These are phyloP conservation scores for Kuraishia hungarica DNA, from an alignment of 805 yeast genomes.

Conservation along the genomic window DNA sequence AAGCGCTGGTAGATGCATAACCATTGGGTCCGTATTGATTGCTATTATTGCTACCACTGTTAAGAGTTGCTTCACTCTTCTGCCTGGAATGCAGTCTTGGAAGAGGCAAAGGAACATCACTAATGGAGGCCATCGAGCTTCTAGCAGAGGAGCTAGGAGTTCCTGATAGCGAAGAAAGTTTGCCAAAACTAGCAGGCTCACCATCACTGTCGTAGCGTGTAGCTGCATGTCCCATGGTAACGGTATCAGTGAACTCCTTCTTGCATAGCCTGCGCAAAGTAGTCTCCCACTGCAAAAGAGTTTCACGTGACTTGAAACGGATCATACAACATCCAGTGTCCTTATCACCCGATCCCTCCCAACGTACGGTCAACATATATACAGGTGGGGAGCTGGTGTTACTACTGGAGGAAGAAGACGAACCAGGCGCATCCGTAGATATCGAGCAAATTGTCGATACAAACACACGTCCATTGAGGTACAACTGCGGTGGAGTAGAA, in stretches of 20 bases:
- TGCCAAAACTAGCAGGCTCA: background rate
- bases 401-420: slow-evolving; percentile 18
- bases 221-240: slow-evolving; percentile 3
- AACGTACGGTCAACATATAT: slow-evolving; percentile 37
- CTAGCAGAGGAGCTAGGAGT: slow-evolving; percentile 9
- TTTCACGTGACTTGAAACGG: slow-evolving; percentile 77
- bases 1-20: background rate
- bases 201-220: background rate
- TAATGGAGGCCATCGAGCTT: slow-evolving; percentile 4
- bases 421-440: slow-evolving; percentile 20
- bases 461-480: slow-evolving; percentile 72
- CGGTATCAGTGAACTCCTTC: slow-evolving; percentile 18
- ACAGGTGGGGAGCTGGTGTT: background rate
- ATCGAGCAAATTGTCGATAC: slow-evolving; percentile 54
- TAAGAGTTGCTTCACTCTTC: slow-evolving; percentile 5
- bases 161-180: slow-evolving; percentile 3
- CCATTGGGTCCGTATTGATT: background rate
- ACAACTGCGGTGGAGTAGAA: slow-evolving; percentile 4
- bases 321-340: slow-evolving; percentile 83
- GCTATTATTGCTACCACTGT: slow-evolving; percentile 1
- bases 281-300: slow-evolving; percentile 72
- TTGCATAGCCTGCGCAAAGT: slow-evolving; percentile 43
- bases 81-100: slow-evolving; percentile 5
- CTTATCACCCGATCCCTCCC: slow-evolving; percentile 62
- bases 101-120: background rate